Percentiles rank a stretch among this genome's conserved stretches.
Evolutionary conservation across 2,329 filamentous ascomycete species (phyloP).

Genomic region (Aspergillus fructus): DNA sequence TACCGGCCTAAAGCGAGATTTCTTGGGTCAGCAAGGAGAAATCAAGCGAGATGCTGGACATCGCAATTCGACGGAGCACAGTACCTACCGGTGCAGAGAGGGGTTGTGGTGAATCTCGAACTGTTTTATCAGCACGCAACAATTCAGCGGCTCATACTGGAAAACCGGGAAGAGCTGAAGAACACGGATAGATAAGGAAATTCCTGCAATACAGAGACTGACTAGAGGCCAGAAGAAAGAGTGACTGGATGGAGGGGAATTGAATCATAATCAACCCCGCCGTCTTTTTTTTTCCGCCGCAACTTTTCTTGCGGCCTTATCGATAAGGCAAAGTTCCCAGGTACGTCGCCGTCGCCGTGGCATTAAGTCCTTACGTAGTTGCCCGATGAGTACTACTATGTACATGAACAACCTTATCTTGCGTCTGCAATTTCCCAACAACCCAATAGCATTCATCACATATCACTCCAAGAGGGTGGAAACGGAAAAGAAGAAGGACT

Average conservation of each 20-base stretch:
- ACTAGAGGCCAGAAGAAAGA: not conserved
- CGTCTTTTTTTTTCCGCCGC: constrained; percentile 9
- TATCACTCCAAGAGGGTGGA: too few relatives aligned
- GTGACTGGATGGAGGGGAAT: not conserved
- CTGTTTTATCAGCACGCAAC: not conserved
- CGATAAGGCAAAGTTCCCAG: constrained; percentile 13
- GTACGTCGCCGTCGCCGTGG: not conserved
- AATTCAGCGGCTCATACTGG: constrained; percentile 1
- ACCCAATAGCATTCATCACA: not conserved
- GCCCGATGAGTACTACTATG: not conserved
- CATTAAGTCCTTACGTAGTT: not conserved
- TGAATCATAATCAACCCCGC: constrained; percentile 10
- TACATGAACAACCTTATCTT: constrained; percentile 3
- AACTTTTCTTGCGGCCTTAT: constrained; percentile 16
- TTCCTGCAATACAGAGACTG: not conserved
- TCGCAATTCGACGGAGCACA: not conserved
- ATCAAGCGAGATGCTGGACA: not conserved
- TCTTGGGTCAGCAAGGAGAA: not conserved
- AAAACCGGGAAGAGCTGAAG: not conserved
- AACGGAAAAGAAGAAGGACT: too few relatives aligned
- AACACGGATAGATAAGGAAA: not conserved
- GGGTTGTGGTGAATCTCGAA: not conserved
- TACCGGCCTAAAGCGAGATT: not conserved
- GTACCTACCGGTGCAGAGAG: not conserved
- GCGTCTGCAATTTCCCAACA: not conserved